phyloP scores from a whole-genome alignment of 2,329 filamentous ascomycete genomes.

The Daldinia sp. region DNA sequence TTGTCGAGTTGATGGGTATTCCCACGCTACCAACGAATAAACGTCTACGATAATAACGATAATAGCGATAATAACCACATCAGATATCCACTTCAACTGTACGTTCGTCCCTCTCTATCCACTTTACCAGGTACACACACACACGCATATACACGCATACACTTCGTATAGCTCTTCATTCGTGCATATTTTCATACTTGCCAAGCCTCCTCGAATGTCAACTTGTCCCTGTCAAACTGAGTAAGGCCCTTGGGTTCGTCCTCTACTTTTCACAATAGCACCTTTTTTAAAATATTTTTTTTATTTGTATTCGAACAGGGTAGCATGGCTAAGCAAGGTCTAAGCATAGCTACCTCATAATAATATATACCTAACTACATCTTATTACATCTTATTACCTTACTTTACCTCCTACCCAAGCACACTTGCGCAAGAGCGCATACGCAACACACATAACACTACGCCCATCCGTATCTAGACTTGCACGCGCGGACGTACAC shows the following conservation, averaged over 20 bases:
- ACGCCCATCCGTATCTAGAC: background rate
- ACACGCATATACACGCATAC: conserved; percentile 39
- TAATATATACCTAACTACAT: conserved; percentile 1
- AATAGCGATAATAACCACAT: conserved; percentile 32
- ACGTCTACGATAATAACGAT: conserved; percentile 34
- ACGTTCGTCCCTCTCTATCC: conserved; percentile 39
- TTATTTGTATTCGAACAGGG: background rate
- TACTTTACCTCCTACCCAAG: too few relatives aligned
- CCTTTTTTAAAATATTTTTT: too few relatives aligned
- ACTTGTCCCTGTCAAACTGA: conserved; percentile 39
- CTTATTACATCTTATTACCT: too few relatives aligned
- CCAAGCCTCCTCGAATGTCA: conserved; percentile 41
- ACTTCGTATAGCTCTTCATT: conserved; percentile 45
- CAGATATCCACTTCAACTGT: conserved; percentile 39
- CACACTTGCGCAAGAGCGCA: background rate
- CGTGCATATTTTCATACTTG: conserved; percentile 39
- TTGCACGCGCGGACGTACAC: background rate
- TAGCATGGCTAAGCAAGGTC: background rate
- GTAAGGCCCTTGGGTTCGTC: background rate
- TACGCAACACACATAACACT: background rate
- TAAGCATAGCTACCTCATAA: background rate
- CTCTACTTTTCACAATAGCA: background rate
- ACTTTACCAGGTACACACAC: conserved; percentile 48
- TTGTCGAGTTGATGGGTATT: conserved; percentile 35
- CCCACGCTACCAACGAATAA: conserved; percentile 36